phyloP scores from a whole-genome alignment of 768 basidiomycete genomes.

The Psilocybe cyanescens region DNA sequence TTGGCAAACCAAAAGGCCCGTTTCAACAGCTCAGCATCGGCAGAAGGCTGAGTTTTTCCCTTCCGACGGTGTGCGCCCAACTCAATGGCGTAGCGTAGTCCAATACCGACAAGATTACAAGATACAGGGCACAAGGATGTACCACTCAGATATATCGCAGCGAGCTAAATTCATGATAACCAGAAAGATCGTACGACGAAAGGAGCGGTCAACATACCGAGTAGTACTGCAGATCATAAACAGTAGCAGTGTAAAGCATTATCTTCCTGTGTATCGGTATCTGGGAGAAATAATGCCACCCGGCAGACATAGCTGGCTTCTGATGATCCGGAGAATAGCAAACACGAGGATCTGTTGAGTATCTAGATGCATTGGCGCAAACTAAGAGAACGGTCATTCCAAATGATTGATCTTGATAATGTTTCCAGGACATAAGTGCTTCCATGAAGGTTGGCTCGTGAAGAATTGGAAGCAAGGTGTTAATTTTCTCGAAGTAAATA shows the following conservation, averaged over 20 bases:
- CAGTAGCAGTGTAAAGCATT: slow-evolving; percentile 61
- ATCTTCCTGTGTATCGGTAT: slow-evolving; percentile 66
- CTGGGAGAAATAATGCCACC: slow-evolving; percentile 73
- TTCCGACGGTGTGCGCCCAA: slow-evolving; percentile 70
- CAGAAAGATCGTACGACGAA: not conserved
- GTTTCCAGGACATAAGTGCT: slow-evolving; percentile 49
- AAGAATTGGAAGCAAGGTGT: slow-evolving; percentile 65
- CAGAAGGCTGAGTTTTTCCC: slow-evolving; percentile 34
- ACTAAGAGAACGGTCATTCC: slow-evolving; percentile 65
- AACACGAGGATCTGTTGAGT: slow-evolving; percentile 60
- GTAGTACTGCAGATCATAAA: slow-evolving; percentile 79
- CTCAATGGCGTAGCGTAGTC: slow-evolving; percentile 76
- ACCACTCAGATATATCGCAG: slow-evolving; percentile 55
- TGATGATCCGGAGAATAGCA: slow-evolving; percentile 34
- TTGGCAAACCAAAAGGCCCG: slow-evolving; percentile 60
- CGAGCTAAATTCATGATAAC: slow-evolving; percentile 42
- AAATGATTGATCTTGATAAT: slow-evolving; percentile 56
- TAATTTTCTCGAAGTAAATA: slow-evolving; percentile 63
- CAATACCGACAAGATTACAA: slow-evolving; percentile 74
- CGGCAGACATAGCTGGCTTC: slow-evolving; percentile 46
- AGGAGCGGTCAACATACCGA: slow-evolving; percentile 38
- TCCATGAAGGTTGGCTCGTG: slow-evolving; percentile 73
- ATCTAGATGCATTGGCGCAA: slow-evolving; percentile 70
- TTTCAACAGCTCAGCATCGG: slow-evolving; percentile 77
- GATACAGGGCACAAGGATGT: slow-evolving; percentile 62